Evolutionary conservation across 2,329 filamentous ascomycete species (phyloP), one percentile per base, ranked within the genome.

Genomic region (Colletotrichum sidae): DNA sequence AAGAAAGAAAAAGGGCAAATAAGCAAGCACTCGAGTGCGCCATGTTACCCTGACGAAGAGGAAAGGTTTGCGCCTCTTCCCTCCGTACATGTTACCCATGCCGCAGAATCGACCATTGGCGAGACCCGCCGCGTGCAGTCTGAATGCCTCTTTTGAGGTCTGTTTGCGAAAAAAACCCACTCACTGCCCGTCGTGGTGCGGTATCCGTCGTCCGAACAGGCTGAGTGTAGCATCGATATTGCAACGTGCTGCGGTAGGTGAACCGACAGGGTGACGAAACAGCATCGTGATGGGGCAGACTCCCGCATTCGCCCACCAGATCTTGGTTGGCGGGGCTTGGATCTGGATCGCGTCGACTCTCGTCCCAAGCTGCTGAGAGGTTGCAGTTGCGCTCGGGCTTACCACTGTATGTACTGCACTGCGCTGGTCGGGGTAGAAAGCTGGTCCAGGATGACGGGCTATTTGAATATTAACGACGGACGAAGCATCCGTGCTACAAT

Each of bases 281-380:
- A 33, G 15, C 39, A 10, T 52, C 39, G 35, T 3, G 51, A 65
- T 55, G 57, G 62, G 62, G 62, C 57, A 55, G 62, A 55, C 25
- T 50, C 39, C 45, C 51, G 52, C 50, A 25, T 38, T 60, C 51
- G 42, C 25, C 60, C 60, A 63, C 41, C 52, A 61, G 62, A 65
- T 65, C 62, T 65, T 65, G 62, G 51, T 56, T 61, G 52, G 62
- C 57, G 62, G 62, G 62, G 45, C 51, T 52, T 35, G 58, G 62
- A 61, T 65, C 57, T 65, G 62, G 50, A 65, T 65, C 62, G 25
- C 25, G 41, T 34, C 57, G 52, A 47, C 41, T 61, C 17, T 53
- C 38, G 33, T 50, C 34, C 55, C 25, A 25, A 25, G 25, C 25
- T 5, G 25, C 37, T 44, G 6, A 61, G 42, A 8, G n/a, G 44